Conservation (phyloP, 441 rosid species). For the California macrophylla region DNA sequence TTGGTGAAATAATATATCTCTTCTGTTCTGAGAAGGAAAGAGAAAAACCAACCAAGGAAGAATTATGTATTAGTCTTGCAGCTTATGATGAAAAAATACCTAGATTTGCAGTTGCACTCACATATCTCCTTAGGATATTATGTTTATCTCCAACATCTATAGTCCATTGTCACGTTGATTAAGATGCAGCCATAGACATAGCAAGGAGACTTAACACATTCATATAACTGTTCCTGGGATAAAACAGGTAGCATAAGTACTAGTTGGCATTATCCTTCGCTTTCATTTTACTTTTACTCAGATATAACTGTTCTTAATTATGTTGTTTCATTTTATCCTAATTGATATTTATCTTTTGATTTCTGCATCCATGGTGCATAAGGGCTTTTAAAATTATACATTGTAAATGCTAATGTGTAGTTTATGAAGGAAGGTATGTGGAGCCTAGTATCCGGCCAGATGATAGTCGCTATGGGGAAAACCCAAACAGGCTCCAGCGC, state of each 20-base stretch:
- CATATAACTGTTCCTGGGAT: not conserved
- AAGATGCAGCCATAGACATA: not conserved
- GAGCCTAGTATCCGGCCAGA: conserved; percentile 97
- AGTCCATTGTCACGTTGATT: not conserved
- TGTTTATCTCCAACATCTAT: not conserved
- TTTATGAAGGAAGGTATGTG: conserved; percentile 44
- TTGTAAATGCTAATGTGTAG: conserved; percentile 15
- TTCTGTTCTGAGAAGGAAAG: not conserved
- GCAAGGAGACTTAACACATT: not conserved
- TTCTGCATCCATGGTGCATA: not conserved
- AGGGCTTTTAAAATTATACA: conserved; percentile 5
- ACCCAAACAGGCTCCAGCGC: conserved; percentile 91
- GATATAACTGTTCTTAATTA: not conserved
- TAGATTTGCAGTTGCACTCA: not conserved
- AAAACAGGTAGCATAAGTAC: not conserved
- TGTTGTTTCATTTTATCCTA: not conserved
- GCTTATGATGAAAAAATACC: not conserved
- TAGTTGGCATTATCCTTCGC: not conserved
- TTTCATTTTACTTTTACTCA: not conserved
- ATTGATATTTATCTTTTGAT: not conserved
- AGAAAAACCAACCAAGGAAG: not conserved
- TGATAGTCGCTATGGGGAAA: conserved; percentile 94
- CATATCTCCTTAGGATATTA: not conserved
- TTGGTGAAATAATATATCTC: not conserved
- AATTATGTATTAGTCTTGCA: not conserved